Conservation (phyloP, 768 basidiomycete species). For the Mrakia gelida region DNA sequence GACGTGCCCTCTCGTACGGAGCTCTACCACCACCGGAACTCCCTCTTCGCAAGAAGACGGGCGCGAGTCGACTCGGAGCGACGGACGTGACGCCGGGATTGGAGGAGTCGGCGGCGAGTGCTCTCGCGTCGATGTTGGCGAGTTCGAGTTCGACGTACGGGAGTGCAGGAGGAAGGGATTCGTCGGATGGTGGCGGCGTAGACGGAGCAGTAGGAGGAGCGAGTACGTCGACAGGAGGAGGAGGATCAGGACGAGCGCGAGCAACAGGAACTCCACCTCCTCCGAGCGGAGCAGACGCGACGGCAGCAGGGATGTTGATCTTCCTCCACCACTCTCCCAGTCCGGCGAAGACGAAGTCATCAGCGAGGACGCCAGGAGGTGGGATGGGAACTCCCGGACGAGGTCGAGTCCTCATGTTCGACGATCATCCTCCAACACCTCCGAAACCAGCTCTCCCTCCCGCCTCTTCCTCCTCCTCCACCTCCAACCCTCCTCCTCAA, state of each 20-base stretch:
- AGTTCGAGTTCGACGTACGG: neutral
- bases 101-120: conserved; percentile 12
- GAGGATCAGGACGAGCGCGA: neutral
- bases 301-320: conserved; percentile 25
- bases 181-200: neutral
- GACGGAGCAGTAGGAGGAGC: neutral
- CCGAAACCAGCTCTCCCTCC: neutral
- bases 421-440: conserved; percentile 4
- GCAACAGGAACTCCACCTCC: conserved; percentile 5
- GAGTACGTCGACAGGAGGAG: neutral
- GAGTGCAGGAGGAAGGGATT: neutral
- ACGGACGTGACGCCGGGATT: conserved; percentile 2
- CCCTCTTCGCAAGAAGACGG: neutral
- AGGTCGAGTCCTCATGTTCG: conserved; percentile 22
- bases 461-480: neutral
- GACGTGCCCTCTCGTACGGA: neutral
- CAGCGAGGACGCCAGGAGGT: conserved; percentile 11
- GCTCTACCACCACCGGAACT: neutral
- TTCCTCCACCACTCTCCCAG: conserved; percentile 25
- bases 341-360: conserved; percentile 6
- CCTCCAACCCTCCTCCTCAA: neutral
- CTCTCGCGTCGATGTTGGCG: conserved; percentile 23
- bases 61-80: conserved; percentile 1
- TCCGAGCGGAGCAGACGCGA: neutral
- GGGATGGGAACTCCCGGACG: neutral